A percentile compares a stretch with the other conserved stretches of the same genome.
Evolutionary conservation across 306 rosid genomes (phyloP).

Genomic region (Cicer arietinum): DNA sequence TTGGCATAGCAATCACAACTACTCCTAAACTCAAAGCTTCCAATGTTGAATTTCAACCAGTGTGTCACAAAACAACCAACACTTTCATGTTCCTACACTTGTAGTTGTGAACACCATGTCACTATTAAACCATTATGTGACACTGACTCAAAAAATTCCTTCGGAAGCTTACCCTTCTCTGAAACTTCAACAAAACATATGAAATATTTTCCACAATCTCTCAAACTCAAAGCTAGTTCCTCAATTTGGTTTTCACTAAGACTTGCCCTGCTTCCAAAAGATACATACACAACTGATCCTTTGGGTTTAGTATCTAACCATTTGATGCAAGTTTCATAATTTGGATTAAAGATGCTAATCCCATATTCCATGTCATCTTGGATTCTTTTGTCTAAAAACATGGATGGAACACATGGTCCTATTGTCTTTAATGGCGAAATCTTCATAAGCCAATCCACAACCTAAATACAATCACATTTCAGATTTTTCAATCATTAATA

Average conservation of each 20-base stretch:
- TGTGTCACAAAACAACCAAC: constrained; percentile 12
- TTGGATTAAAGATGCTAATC: background rate
- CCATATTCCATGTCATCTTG: constrained; percentile 28
- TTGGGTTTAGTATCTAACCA: constrained; percentile 5
- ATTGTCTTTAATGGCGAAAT: constrained; percentile 5
- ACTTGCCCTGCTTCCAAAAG: background rate
- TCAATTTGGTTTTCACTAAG: constrained; percentile 12
- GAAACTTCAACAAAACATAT: constrained; percentile 14
- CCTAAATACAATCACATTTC: background rate
- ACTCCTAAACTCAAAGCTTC: constrained; percentile 26
- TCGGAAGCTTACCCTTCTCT: background rate
- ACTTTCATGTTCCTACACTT: background rate
- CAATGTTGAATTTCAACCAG: constrained; percentile 16
- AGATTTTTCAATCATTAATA: constrained; percentile 10
- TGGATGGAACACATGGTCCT: constrained; percentile 24
- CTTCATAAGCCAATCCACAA: background rate
- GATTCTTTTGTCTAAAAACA: constrained; percentile 6
- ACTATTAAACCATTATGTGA: background rate
- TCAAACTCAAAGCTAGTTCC: background rate
- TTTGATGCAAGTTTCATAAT: constrained; percentile 23
- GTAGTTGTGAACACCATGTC: background rate
- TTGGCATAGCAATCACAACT: background rate
- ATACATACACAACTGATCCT: constrained; percentile 12
- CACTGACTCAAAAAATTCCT: background rate
- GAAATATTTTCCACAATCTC: constrained; percentile 2